phyloP scores from a whole-genome alignment of 805 yeast species.

The Candida namnaoensis region DNA sequence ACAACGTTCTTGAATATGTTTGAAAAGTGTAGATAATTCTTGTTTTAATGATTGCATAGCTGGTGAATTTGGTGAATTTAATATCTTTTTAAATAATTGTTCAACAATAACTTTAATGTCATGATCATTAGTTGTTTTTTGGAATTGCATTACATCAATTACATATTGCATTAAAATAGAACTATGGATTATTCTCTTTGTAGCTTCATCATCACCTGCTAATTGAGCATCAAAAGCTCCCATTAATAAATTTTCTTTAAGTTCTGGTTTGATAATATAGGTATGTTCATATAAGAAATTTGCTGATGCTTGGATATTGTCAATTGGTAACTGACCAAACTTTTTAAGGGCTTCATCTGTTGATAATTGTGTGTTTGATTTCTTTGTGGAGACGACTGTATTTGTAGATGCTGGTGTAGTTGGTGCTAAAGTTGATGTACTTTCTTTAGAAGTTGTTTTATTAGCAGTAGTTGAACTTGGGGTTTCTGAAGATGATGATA shows the following conservation, averaged over 20 bases:
- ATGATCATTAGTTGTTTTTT: slow-evolving; percentile 22
- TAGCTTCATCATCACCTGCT: slow-evolving; percentile 41
- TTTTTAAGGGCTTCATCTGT: slow-evolving; percentile 3
- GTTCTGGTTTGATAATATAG: slow-evolving; percentile 67
- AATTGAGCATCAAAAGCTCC: slow-evolving; percentile 81
- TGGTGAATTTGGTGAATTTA: slow-evolving; percentile 32
- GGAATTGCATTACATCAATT: slow-evolving; percentile 28
- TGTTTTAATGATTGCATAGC: slow-evolving; percentile 63
- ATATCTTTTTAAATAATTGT: slow-evolving; percentile 59
- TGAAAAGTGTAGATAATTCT: slow-evolving; percentile 66
- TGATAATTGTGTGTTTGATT: too few species aligned
- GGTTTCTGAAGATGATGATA: too few species aligned
- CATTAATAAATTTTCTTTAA: slow-evolving; percentile 90
- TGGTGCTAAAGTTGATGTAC: too few species aligned
- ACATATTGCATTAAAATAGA: slow-evolving; percentile 74
- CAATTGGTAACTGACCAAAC: slow-evolving; percentile 49
- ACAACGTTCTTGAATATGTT: slow-evolving; percentile 73
- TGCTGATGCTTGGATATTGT: slow-evolving; percentile 41
- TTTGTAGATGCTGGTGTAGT: too few species aligned
- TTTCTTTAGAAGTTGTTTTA: too few species aligned
- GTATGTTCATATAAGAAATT: slow-evolving; percentile 46
- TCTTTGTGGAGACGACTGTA: too few species aligned
- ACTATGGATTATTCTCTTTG: slow-evolving; percentile 69
- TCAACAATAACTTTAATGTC: slow-evolving; percentile 40
- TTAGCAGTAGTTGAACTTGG: too few species aligned